Evolutionary conservation across 2,329 filamentous ascomycete genomes (phyloP), one percentile per base, ranked within the genome.

Genomic region (Cordyceps militaris): DNA sequence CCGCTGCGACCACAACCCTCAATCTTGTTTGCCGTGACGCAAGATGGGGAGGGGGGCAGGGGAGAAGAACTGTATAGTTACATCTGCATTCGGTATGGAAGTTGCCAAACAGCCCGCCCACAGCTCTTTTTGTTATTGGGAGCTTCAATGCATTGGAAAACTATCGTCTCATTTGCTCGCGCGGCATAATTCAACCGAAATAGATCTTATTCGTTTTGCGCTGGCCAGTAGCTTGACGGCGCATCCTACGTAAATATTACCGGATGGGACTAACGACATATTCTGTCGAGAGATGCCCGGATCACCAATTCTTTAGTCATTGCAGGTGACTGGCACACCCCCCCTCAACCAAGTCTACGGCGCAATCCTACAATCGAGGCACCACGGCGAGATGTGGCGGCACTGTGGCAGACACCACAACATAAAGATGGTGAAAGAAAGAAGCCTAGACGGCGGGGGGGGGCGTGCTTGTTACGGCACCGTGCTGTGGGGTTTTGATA

Each of bases 231-330:
- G 28, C 30, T 50, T 14, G 24, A 7, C 9, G 16, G 8, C 24
- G 5, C 28, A 26, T 26, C 28, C 21, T 10, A 38, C 30, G 21
- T 26, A n/a, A 34, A 34, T 21, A 36, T n/a, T 36, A 24, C 47
- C 30, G 11, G 30, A 50, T 50, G 32, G 43, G 2, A 34, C 6
- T 28, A 23, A 21, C 14, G 48, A 23, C 34, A 40, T n/a, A 50
- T 21, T 42, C 9, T 42, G 38, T 42, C 44, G 16, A 32, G 11
- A 48, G 5, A 48, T 11, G 9, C 14, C 3, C 8, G 26, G 30
- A 50, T 36, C 47, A 50, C 30, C 28, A 34, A 36, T 23, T 36
- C 47, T 19, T 50, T 50, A 50, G 47, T 50, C 47, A 50, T 36
- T 16, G 21, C n/a, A 36, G n/a, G 11, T 28, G 9, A 7, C 36